Base-by-base conservation (phyloP, 2,329 filamentous ascomycete genomes). In the Stagonosporopsis cucurbitacearum region DNA sequence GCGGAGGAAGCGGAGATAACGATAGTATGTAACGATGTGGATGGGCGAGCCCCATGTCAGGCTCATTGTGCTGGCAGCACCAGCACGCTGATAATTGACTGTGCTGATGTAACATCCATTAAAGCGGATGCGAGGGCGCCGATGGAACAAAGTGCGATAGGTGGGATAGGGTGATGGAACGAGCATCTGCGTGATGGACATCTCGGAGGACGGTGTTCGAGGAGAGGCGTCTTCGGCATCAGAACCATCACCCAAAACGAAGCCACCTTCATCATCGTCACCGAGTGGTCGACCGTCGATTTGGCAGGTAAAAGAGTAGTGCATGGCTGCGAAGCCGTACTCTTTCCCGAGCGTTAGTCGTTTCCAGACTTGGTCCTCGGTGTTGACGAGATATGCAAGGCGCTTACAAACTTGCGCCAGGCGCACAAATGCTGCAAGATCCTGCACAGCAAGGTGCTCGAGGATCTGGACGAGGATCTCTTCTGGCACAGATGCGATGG, bases 11-110 rank as follows among this genome's bases (percentile, higher is more conserved):
- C 95, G 90, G 3, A 99, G 84, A 77, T 98, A 99, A 54, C 95
- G 91, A 79, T 96, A 99, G 78, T 98, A 99, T 0, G 95, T 99
- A 44, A 99, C 92, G 55, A 98, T 96, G 73, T 96, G 92, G 32
- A 98, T 89, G 8, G 93, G 93, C 22, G 85, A 88, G 54, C 72
- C 70, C 91, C 93, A 96, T 1, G 90, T 88, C 17, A 89, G 78
- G 50, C 87, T 87, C 61, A 87, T 88, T 19, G 85, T 83, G 3
- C 86, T 88, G 11, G 88, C 83, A 56, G 89, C 89, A 28, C 95
- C 95, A 0, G 91, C 81, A 22, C 95, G 90, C 45, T 91, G 87
- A 77, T 99, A 99, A 78, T 98, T 98, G 56, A 96, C 92, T 0
- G 94, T 98, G 75, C 88, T 91, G 75, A 99, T 98, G 79, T 99